phyloP scores from a whole-genome alignment of 495 filamentous ascomycete species.

The Jackrogersella multiformis region DNA sequence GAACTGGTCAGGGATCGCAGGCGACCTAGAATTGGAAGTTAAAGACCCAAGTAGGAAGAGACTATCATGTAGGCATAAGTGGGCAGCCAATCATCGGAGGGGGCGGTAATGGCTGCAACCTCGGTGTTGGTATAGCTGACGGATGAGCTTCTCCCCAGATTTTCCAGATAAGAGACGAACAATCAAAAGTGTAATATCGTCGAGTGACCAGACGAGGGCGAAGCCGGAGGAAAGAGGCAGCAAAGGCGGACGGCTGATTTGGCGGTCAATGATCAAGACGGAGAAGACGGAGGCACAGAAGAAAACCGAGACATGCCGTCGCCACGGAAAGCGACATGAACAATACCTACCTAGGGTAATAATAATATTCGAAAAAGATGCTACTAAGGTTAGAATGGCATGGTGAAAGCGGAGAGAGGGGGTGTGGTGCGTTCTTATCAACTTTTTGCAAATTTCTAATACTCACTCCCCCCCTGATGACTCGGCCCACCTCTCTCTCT shows the following conservation, averaged over 20 bases:
- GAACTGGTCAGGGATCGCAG: constrained; percentile 35
- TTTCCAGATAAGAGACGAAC: constrained; percentile 28
- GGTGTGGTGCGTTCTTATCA: constrained; percentile 45
- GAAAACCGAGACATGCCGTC: constrained; percentile 35
- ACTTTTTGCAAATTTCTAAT: constrained; percentile 36
- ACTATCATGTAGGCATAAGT: constrained; percentile 37
- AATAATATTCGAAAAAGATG: constrained; percentile 22
- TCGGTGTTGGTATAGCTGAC: constrained; percentile 35
- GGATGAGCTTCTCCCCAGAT: constrained; percentile 24
- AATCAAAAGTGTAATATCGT: neutral
- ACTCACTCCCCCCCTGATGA: constrained; percentile 40
- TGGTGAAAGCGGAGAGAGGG: constrained; percentile 37
- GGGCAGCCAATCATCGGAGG: constrained; percentile 32
- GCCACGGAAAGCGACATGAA: constrained; percentile 40
- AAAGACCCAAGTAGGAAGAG: constrained; percentile 25
- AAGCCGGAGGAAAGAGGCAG: constrained; percentile 14
- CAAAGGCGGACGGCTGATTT: constrained; percentile 13
- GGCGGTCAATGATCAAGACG: constrained; percentile 33
- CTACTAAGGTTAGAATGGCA: constrained; percentile 24
- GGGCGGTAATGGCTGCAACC: constrained; percentile 32
- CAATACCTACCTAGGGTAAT: too few relatives aligned
- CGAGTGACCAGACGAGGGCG: neutral
- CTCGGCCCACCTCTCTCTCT: constrained; percentile 32
- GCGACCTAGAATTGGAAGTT: constrained; percentile 31
- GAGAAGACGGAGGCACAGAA: constrained; percentile 33